A percentile compares a stretch with the other conserved stretches of the same genome.
Conservation (phyloP, 495 filamentous ascomycete species). For the Hypoxylon rickii region DNA sequence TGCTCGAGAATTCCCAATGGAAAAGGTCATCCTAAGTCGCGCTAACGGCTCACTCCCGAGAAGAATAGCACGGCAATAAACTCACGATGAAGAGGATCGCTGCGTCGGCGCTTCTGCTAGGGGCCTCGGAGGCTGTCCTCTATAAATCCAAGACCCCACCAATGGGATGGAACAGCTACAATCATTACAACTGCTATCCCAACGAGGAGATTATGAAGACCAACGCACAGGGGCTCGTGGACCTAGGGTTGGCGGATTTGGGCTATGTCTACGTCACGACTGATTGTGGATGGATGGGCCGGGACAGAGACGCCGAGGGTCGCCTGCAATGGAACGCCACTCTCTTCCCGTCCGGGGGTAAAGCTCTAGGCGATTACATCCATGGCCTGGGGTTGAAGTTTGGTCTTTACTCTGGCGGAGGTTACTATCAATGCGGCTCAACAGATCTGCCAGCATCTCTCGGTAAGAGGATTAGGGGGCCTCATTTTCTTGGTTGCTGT, state of each 20-base stretch:
- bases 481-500: background rate
- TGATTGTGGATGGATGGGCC: constrained; percentile 61
- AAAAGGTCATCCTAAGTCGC: too few species aligned
- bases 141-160: constrained; percentile 27
- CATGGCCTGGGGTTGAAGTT: constrained; percentile 57
- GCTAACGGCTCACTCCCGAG: too few species aligned
- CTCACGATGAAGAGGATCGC: constrained; percentile 17
- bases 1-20: too few species aligned
- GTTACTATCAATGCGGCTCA: constrained; percentile 43
- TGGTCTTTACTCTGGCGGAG: constrained; percentile 61
- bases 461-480: constrained; percentile 10
- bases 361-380: constrained; percentile 54
- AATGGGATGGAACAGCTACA: constrained; percentile 61
- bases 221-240: constrained; percentile 60
- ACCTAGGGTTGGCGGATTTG: constrained; percentile 53
- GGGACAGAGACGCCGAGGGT: constrained; percentile 48
- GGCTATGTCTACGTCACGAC: constrained; percentile 61
- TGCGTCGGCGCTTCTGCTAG: constrained; percentile 8
- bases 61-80: background rate
- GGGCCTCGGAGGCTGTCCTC: constrained; percentile 17
- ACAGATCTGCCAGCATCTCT: constrained; percentile 36
- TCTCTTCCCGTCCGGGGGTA: constrained; percentile 55
- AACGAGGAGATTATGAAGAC: constrained; percentile 54
- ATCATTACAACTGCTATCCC: constrained; percentile 56
- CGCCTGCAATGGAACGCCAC: constrained; percentile 59